Conservation (phyloP, 1,139 yeast genomes). For the Pichia sp. region DNA sequence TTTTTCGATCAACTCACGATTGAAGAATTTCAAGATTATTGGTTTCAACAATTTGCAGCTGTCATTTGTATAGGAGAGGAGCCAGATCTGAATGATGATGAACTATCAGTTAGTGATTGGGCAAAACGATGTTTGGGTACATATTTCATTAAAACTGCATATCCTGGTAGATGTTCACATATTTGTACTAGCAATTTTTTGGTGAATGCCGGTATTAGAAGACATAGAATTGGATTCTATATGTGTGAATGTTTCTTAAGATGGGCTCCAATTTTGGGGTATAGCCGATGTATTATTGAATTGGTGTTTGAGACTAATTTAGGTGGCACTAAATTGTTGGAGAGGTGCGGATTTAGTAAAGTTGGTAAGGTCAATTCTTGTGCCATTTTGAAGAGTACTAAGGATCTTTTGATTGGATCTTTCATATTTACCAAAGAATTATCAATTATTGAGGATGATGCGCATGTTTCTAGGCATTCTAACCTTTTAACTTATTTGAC, state of each 20-base stretch:
- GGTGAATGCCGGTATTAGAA: constrained; percentile 87
- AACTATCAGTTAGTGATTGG: constrained; percentile 54
- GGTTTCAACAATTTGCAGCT: constrained; percentile 85
- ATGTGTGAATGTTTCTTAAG: constrained; percentile 75
- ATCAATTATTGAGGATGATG: constrained; percentile 30
- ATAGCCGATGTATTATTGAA: constrained; percentile 76
- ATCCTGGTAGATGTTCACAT: constrained; percentile 89
- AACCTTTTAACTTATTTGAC: constrained; percentile 71
- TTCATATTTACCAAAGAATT: constrained; percentile 38
- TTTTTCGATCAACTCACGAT: constrained; percentile 69
- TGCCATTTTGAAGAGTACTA: constrained; percentile 71
- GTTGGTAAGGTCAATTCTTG: constrained; percentile 79
- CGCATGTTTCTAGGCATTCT: constrained; percentile 55
- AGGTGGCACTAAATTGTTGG: constrained; percentile 75
- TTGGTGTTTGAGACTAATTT: constrained; percentile 83
- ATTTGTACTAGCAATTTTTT: constrained; percentile 87
- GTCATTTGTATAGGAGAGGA: constrained; percentile 81
- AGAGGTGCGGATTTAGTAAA: constrained; percentile 67
- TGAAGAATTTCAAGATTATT: constrained; percentile 68
- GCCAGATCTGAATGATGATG: constrained; percentile 47
- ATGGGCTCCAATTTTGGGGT: constrained; percentile 90
- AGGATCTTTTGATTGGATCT: constrained; percentile 68
- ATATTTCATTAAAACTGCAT: constrained; percentile 77
- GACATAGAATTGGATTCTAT: constrained; percentile 87
- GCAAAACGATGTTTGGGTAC: constrained; percentile 86